Base-by-base conservation (phyloP, 1,284 basidiomycete species). In the Cerrena zonata region DNA sequence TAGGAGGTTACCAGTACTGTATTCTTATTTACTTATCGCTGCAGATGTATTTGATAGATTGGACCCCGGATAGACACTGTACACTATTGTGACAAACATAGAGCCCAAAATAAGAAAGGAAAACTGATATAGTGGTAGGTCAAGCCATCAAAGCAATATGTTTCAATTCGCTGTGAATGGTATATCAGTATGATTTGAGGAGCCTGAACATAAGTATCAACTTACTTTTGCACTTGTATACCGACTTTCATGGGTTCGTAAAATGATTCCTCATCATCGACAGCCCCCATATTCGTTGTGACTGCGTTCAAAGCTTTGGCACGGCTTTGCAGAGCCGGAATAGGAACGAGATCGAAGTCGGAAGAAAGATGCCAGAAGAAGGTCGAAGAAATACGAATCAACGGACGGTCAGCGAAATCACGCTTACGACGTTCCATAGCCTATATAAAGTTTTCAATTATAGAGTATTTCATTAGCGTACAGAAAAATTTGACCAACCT, bases 321-420 rank as follows among this genome's bases (percentile, higher is more conserved):
- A 25, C 72, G 75, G 5, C 69, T 67, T 11, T 66, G 62, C n/a
- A 93, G 70, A 0, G 66, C 61, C 1, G 80, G 74, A 13, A 91
- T 78, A 2, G 89, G 81, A 1, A 65, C 71, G 18, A 94, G 75
- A 49, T 86, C 79, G 56, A 79, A 86, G 65, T 94, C 92, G 2
- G 89, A 91, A 0, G 86, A 91, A 27, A 95, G 76, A 62, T 94
- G 91, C 86, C 87, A 94, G 74, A 95, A 95, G 73, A 94, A 94
- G 0, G 92, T 95, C 1, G 90, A 93, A 3, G 91, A 94, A 56
- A 96, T 92, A 19, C 93, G 84, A 58, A 94, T 91, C 36, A 87
- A 73, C 12, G 92, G 92, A n/a, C 92, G 81, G 48, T 81, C 76
- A 0, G 89, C 84, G 56, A 76, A 72, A 48, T 77, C 69, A 2